These are phyloP conservation scores for Penicillium nucicola DNA, from an alignment of 495 filamentous ascomycete species.

Conservation along the genomic window DNA sequence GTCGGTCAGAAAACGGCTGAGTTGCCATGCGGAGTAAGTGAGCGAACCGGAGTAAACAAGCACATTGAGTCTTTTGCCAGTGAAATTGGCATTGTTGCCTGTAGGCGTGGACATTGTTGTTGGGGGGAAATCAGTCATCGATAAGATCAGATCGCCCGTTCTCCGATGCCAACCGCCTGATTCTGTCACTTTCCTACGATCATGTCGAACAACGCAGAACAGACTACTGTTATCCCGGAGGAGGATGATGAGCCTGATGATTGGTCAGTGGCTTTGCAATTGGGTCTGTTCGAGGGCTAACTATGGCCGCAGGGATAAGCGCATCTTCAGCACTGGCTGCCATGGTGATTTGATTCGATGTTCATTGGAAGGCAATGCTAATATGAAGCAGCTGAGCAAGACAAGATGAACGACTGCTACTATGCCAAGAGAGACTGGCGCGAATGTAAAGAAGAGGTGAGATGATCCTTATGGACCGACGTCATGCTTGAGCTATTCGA, in stretches of 20 bases:
- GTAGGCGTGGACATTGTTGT: constrained; percentile 31
- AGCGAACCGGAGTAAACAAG: constrained; percentile 77
- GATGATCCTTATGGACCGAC: constrained; percentile 19
- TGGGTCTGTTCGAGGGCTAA: constrained; percentile 8
- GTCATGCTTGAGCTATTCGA: neutral
- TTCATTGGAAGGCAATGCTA: neutral
- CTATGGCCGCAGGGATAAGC: constrained; percentile 69
- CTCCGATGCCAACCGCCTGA: constrained; percentile 14
- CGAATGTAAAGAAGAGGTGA: constrained; percentile 81
- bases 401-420: constrained; percentile 91
- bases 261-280: constrained; percentile 58
- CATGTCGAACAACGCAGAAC: constrained; percentile 41
- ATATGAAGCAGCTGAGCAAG: constrained; percentile 67
- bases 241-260: constrained; percentile 92
- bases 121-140: constrained; percentile 13
- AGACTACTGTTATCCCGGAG: constrained; percentile 34
- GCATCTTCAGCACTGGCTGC: constrained; percentile 96
- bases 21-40: constrained; percentile 14
- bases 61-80: constrained; percentile 71
- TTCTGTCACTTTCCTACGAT: constrained; percentile 9
- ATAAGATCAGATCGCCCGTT: constrained; percentile 19
- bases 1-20: constrained; percentile 27
- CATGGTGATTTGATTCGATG: constrained; percentile 55
- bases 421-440: constrained; percentile 97
- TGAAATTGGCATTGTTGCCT: constrained; percentile 45